phyloP scores from a whole-genome alignment of 306 rosid species.

The Quercus parvula region DNA sequence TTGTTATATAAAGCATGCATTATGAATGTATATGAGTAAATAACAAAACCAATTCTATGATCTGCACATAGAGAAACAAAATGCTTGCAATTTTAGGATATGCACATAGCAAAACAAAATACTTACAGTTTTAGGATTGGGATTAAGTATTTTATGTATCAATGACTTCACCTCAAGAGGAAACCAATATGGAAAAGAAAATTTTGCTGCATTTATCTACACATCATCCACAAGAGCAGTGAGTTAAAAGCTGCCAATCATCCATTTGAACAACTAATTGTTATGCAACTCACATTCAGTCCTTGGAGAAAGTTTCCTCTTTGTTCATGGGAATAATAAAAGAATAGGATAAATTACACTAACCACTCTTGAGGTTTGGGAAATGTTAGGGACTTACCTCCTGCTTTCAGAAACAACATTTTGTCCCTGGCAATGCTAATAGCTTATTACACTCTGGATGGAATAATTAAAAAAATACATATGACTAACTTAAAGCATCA shows the following conservation, averaged over 20 bases:
- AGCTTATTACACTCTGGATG: too few relatives aligned
- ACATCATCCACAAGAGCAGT: conserved; percentile 16
- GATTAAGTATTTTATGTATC: conserved; percentile 72
- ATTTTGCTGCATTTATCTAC: conserved; percentile 72
- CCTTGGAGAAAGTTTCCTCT: conserved; percentile 7
- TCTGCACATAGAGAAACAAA: neutral
- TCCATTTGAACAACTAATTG: neutral
- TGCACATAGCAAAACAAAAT: conserved; percentile 7
- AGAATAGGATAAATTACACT: neutral
- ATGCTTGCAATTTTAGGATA: neutral
- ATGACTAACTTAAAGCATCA: too few relatives aligned
- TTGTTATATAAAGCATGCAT: neutral
- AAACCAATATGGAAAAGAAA: conserved; percentile 81
- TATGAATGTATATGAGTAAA: neutral
- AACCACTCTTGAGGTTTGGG: too few relatives aligned
- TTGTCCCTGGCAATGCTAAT: too few relatives aligned
- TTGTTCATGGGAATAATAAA: neutral
- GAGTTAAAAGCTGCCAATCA: conserved; percentile 16
- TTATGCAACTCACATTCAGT: neutral
- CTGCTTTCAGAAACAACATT: too few relatives aligned
- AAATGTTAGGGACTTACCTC: too few relatives aligned
- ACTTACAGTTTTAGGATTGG: conserved; percentile 88
- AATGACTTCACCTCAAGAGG: conserved; percentile 63
- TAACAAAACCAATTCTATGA: neutral
- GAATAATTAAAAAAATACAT: too few relatives aligned